Evolutionary conservation across 495 filamentous ascomycete genomes (phyloP), one percentile per base, ranked within the genome.

Genomic region (Hypoxylon subgilvum): DNA sequence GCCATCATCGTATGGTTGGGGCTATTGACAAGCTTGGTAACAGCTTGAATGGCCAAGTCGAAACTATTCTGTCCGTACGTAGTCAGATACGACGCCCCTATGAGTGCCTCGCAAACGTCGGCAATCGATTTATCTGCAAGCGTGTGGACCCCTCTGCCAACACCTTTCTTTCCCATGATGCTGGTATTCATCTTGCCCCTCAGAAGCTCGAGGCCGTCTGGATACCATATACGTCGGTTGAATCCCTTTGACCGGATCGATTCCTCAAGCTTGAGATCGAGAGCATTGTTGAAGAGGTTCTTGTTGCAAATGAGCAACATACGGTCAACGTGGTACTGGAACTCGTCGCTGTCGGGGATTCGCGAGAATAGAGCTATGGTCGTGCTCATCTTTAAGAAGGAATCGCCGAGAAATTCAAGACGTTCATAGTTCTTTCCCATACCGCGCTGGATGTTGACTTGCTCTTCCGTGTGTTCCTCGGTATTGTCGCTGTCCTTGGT

Each of bases 341-440:
- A 93, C 66, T 98, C 95, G 63, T 91, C 82, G 55, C 88, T 83
- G 47, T 88, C 83, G 0, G 91, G 91, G 18, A 87, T 85, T 17
- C 84, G 78, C 4, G 83, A 84, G 64, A 86, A 97, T 4, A 95
- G 76, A 16, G 90, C 81, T 16, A 98, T 90, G 0, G 93, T 90
- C 7, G 94, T 97, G 30, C 89, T 90, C 86, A 96, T 91, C 76
- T 98, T 98, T 34, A 98, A 80, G 69, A 96, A 97, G 42, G 87
- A 88, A 70, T 98, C 94, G 0, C 94, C 94, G 10, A 97, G 78
- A 59, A 97, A 95, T 53, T 98, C 94, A 1, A 97, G 84, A 19
- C 94, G 84, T 72, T 98, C 94, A 64, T 98, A 98, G 61, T 97
- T 97, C 48, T 87, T 91, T 8, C 93, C 94, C 94, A 97, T 98